Conservation (phyloP, 2,329 filamentous ascomycete species). For the Aspergillus chevalieri region DNA sequence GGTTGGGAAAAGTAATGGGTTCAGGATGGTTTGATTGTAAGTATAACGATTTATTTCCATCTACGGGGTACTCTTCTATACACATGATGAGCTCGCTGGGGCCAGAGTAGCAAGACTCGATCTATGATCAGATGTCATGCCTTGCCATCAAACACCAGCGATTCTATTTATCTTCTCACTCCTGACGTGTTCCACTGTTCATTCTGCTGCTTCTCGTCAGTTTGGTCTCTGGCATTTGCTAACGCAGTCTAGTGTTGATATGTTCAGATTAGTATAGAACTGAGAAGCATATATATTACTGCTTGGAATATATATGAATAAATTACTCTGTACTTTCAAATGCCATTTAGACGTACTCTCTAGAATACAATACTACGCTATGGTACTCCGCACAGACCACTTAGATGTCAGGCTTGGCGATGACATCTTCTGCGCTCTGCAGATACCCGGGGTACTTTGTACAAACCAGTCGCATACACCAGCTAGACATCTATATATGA, state of each 20-base stretch:
- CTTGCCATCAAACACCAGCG: slow-evolving; percentile 59
- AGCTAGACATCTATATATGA: too few relatives aligned
- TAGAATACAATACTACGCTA: too few relatives aligned
- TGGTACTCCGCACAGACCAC: slow-evolving; percentile 1
- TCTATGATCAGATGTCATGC: slow-evolving; percentile 24
- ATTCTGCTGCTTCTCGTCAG: not conserved
- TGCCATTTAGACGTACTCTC: not conserved
- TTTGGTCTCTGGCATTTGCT: slow-evolving; percentile 1
- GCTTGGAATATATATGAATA: not conserved
- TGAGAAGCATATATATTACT: not conserved
- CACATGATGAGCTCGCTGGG: slow-evolving; percentile 48
- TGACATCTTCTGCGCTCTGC: slow-evolving; percentile 2
- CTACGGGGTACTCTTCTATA: slow-evolving; percentile 1
- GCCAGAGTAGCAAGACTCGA: slow-evolving; percentile 44
- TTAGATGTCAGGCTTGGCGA: slow-evolving; percentile 2
- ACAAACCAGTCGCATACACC: too few relatives aligned
- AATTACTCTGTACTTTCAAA: not conserved
- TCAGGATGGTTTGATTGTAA: slow-evolving; percentile 15
- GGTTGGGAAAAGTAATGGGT: slow-evolving; percentile 9
- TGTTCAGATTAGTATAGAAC: not conserved
- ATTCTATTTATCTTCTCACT: slow-evolving; percentile 57
- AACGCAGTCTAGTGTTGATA: not conserved
- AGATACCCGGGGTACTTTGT: too few relatives aligned
- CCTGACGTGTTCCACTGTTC: slow-evolving; percentile 38
- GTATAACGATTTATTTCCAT: slow-evolving; percentile 7